A percentile compares a stretch with the other conserved stretches of the same genome.
Evolutionary conservation across 140 eudicot genomes (phyloP).

Genomic region (Senecio squalidus): DNA sequence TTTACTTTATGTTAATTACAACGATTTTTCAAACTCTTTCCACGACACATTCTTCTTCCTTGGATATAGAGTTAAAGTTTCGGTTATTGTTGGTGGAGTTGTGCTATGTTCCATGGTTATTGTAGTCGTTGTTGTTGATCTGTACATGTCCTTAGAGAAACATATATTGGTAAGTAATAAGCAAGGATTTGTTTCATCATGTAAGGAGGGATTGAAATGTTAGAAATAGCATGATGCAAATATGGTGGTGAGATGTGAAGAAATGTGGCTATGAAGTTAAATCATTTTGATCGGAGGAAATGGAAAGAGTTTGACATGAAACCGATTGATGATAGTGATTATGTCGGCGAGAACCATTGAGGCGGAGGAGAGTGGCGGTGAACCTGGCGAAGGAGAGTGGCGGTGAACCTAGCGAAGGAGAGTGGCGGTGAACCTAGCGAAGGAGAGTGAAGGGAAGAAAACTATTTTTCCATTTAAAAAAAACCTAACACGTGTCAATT

Average conservation of each 20-base stretch:
- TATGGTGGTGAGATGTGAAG: slow-evolving; percentile 60
- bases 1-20: too few relatives aligned
- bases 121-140: too few relatives aligned
- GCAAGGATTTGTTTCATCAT: slow-evolving; percentile 38
- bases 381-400: slow-evolving; percentile 24
- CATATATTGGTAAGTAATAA: too few relatives aligned
- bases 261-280: slow-evolving; percentile 50
- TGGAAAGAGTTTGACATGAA: slow-evolving; percentile 40
- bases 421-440: slow-evolving; percentile 28
- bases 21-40: too few relatives aligned
- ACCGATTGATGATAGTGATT: neutral
- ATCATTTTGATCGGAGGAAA: slow-evolving; percentile 50
- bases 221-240: slow-evolving; percentile 52
- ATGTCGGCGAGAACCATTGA: slow-evolving; percentile 13
- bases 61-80: too few relatives aligned
- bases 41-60: too few relatives aligned
- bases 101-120: too few relatives aligned
- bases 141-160: too few relatives aligned
- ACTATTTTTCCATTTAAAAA: slow-evolving; percentile 33
- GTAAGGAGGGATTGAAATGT: slow-evolving; percentile 42
- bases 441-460: slow-evolving; percentile 34
- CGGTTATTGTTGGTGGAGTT: too few relatives aligned
- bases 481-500: too few relatives aligned
- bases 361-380: slow-evolving; percentile 21
- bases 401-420: slow-evolving; percentile 24